Evolutionary conservation across 2,329 filamentous ascomycete species (phyloP).

Genomic region (Botryotinia globosa): DNA sequence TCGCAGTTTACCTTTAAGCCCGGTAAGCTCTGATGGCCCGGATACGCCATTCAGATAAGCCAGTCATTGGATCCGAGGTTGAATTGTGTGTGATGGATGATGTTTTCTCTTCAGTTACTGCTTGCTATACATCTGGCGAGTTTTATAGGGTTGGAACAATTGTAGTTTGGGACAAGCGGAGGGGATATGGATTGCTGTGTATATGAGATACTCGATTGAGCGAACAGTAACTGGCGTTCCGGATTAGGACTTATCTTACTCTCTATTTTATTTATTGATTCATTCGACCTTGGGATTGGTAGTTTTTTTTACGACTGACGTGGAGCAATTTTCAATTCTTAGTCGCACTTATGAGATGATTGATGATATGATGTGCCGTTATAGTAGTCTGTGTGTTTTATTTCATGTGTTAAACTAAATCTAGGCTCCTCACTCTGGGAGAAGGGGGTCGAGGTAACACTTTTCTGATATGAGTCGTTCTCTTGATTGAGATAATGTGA

Average conservation of each 20-base stretch:
- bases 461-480: neutral
- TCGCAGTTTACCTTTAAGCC: slow-evolving; percentile 57
- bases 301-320: neutral
- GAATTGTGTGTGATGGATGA: slow-evolving; percentile 7
- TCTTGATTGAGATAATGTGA: neutral
- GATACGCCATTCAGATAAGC: slow-evolving; percentile 33
- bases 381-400: neutral
- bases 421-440: neutral
- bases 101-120: slow-evolving; percentile 20
- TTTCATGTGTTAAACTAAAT: neutral
- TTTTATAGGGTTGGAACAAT: slow-evolving; percentile 24
- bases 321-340: slow-evolving; percentile 15
- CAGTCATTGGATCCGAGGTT: slow-evolving; percentile 11
- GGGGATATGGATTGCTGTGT: slow-evolving; percentile 23
- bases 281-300: slow-evolving; percentile 4
- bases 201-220: slow-evolving; percentile 24
- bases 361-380: neutral
- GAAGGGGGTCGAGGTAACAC: neutral
- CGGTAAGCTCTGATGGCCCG: slow-evolving; percentile 45
- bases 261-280: neutral
- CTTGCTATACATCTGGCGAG: slow-evolving; percentile 33
- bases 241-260: slow-evolving; percentile 3
- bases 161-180: slow-evolving; percentile 20
- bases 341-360: neutral
- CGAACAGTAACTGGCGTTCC: slow-evolving; percentile 13